These are phyloP conservation scores for Syncephalastrum racemosum DNA, from an alignment of 371 early-diverging fungal species.

Conservation along the genomic window DNA sequence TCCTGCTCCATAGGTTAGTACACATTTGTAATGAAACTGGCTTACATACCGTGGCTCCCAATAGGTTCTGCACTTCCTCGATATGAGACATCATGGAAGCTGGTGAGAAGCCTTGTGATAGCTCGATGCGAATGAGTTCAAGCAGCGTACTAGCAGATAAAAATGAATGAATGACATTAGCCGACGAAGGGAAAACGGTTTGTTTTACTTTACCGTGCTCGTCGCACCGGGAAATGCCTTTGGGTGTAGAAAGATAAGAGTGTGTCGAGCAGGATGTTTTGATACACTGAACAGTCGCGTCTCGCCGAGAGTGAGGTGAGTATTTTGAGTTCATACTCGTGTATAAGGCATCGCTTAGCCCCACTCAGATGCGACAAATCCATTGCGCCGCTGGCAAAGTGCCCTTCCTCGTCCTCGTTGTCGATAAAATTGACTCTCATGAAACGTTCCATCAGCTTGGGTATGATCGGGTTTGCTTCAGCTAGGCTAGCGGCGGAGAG, in stretches of 20 bases:
- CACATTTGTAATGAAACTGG: too few relatives aligned
- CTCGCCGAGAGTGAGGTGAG: constrained; percentile 25
- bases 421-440: constrained; percentile 32
- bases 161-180: too few relatives aligned
- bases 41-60: too few relatives aligned
- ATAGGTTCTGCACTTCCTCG: too few relatives aligned
- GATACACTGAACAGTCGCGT: constrained; percentile 22
- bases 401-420: constrained; percentile 15
- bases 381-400: constrained; percentile 29
- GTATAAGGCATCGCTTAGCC: constrained; percentile 23
- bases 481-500: constrained; percentile 24
- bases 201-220: constrained; percentile 26
- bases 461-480: constrained; percentile 26
- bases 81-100: too few relatives aligned
- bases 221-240: constrained; percentile 32
- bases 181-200: too few relatives aligned
- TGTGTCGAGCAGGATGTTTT: constrained; percentile 22
- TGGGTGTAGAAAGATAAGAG: constrained; percentile 28
- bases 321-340: constrained; percentile 42
- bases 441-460: constrained; percentile 44
- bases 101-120: too few relatives aligned
- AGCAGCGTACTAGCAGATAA: too few relatives aligned
- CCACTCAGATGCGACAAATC: constrained; percentile 11
- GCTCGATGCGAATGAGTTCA: too few relatives aligned
- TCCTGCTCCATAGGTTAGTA: constrained; percentile 7